Evolutionary conservation across 192 early-diverging fungal species (phyloP).

Genomic region (Coemansia sp.): DNA sequence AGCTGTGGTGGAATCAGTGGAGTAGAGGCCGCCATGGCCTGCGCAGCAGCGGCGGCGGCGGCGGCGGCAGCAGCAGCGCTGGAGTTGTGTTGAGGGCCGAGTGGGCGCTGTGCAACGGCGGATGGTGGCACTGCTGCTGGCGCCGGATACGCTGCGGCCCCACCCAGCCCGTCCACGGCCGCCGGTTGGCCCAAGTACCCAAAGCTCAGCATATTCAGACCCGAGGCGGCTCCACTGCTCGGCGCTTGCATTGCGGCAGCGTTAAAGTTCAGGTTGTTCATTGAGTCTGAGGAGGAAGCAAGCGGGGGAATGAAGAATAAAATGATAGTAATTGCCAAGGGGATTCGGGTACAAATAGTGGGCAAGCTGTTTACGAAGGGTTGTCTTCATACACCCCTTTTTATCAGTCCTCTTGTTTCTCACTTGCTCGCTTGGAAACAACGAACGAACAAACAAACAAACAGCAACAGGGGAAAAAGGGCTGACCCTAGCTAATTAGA

Average conservation of each 20-base stretch:
- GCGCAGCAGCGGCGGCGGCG: background rate
- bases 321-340: background rate
- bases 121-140: background rate
- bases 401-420: too few relatives aligned
- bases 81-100: background rate
- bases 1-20: background rate
- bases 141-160: background rate
- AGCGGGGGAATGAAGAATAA: background rate
- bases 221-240: background rate
- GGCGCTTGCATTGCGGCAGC: constrained; percentile 3
- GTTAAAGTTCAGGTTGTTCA: constrained; percentile 15
- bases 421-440: too few relatives aligned
- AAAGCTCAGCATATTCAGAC: constrained; percentile 39
- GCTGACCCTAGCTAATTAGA: too few relatives aligned
- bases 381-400: too few relatives aligned
- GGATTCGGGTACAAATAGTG: too few relatives aligned
- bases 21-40: background rate
- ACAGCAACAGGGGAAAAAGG: too few relatives aligned
- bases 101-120: background rate
- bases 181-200: constrained; percentile 33
- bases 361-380: too few relatives aligned
- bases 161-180: background rate
- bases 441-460: too few relatives aligned
- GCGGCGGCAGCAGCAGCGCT: too few relatives aligned
- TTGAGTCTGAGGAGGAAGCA: background rate